Percentiles rank a stretch among this genome's conserved stretches.
These are phyloP conservation scores for Cordyceps militaris DNA, from an alignment of 2,329 filamentous ascomycete species.

Conservation along the genomic window DNA sequence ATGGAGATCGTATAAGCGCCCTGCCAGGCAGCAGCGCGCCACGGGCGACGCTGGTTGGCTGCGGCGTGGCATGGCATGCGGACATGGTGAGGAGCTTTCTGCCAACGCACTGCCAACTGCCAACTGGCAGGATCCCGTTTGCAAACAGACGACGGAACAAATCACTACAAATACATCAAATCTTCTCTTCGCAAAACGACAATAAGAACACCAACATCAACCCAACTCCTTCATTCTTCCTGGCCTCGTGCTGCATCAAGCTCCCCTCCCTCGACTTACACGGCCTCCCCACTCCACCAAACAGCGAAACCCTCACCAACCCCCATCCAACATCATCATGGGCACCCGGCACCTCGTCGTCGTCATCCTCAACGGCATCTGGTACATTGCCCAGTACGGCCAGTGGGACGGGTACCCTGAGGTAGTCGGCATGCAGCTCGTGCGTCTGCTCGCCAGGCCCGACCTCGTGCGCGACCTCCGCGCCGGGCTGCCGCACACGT, in stretches of 20 bases:
- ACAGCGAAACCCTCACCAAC: background rate
- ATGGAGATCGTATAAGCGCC: background rate
- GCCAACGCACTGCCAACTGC: background rate
- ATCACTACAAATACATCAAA: background rate
- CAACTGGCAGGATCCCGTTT: background rate
- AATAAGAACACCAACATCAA: background rate
- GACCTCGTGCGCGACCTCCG: background rate
- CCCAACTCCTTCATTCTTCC: background rate
- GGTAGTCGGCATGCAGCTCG: background rate
- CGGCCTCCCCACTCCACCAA: background rate
- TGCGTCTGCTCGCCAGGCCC: background rate
- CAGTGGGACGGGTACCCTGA: slow-evolving; percentile 10
- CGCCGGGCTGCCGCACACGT: slow-evolving; percentile 6
- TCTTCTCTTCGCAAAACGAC: no score
- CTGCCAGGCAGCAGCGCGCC: slow-evolving; percentile 2
- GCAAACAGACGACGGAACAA: background rate
- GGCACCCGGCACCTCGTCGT: slow-evolving; percentile 12
- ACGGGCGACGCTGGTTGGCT: background rate
- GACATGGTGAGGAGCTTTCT: background rate
- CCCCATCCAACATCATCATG: background rate
- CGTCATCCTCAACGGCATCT: slow-evolving; percentile 4
- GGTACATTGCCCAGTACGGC: slow-evolving; percentile 8
- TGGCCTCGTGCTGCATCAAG: background rate
- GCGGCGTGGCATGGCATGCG: background rate
- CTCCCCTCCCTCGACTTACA: background rate